A percentile compares a stretch with the other conserved stretches of the same genome.
These are phyloP conservation scores for Casuarina glauca DNA, from an alignment of 306 rosid genomes.

Conservation along the genomic window DNA sequence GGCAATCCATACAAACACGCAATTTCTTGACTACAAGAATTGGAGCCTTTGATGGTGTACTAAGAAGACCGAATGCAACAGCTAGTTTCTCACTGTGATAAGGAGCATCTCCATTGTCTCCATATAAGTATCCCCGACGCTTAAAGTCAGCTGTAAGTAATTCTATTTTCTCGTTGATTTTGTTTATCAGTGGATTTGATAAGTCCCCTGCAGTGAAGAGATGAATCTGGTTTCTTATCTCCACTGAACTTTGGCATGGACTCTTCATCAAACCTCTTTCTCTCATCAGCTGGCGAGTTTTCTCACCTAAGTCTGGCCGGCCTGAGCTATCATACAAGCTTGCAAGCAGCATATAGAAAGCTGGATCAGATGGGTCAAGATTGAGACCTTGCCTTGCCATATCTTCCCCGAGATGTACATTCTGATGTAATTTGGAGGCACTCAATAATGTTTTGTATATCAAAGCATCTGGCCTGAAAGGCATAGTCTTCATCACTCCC, in stretches of 20 bases:
- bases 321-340: slow-evolving; percentile 57
- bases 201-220: slow-evolving; percentile 47
- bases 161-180: slow-evolving; percentile 40
- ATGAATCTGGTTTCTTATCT: slow-evolving; percentile 45
- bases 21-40: slow-evolving; percentile 50
- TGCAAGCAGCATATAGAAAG: slow-evolving; percentile 57
- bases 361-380: slow-evolving; percentile 59
- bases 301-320: slow-evolving; percentile 44
- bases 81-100: slow-evolving; percentile 66
- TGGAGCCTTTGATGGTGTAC: slow-evolving; percentile 35
- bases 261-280: slow-evolving; percentile 59
- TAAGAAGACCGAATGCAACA: slow-evolving; percentile 54
- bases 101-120: slow-evolving; percentile 28
- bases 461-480: slow-evolving; percentile 48
- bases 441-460: slow-evolving; percentile 58
- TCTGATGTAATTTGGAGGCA: slow-evolving; percentile 56
- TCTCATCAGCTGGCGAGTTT: slow-evolving; percentile 53
- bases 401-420: slow-evolving; percentile 59
- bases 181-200: slow-evolving; percentile 32
- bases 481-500: slow-evolving; percentile 56
- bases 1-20: slow-evolving; percentile 58
- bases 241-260: slow-evolving; percentile 57
- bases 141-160: slow-evolving; percentile 41
- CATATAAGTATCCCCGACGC: slow-evolving; percentile 33
- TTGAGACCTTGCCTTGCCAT: slow-evolving; percentile 63